phyloP scores from a whole-genome alignment of 1,284 basidiomycete genomes.

The Gomphus bonarii region DNA sequence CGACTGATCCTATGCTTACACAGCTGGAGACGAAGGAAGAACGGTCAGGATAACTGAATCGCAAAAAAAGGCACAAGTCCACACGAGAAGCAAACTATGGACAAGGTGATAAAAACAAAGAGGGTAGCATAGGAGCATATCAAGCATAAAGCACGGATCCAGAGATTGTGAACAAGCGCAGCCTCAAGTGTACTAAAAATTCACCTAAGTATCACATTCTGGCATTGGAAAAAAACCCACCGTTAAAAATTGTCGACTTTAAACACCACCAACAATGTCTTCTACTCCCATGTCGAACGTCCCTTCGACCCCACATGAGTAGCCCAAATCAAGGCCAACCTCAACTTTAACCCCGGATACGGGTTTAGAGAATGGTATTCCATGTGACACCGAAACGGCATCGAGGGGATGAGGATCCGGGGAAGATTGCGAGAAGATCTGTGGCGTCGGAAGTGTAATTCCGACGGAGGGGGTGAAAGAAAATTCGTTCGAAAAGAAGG shows the following conservation, averaged over 20 bases:
- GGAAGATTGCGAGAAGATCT: neutral
- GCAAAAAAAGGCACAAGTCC: neutral
- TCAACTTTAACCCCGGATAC: neutral
- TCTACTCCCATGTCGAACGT: conserved; percentile 7
- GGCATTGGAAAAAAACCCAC: neutral
- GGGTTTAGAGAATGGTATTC: neutral
- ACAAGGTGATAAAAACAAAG: neutral
- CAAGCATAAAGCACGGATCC: neutral
- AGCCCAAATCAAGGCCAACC: neutral
- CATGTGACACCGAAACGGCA: neutral
- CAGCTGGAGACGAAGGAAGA: neutral
- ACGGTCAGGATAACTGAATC: neutral
- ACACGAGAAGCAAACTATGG: neutral
- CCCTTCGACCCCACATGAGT: conserved; percentile 6
- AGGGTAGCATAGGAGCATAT: neutral
- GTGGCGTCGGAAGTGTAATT: neutral
- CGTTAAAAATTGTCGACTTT: neutral
- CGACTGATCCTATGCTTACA: conserved; percentile 1
- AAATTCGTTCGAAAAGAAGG: conserved; percentile 9
- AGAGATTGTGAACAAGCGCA: neutral
- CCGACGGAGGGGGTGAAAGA: conserved; percentile 5
- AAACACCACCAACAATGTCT: neutral
- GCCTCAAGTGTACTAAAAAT: neutral
- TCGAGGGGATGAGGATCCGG: neutral
- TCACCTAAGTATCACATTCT: neutral